Conservation (phyloP, 257 asterid genomes). For the Solanum virginianum region DNA sequence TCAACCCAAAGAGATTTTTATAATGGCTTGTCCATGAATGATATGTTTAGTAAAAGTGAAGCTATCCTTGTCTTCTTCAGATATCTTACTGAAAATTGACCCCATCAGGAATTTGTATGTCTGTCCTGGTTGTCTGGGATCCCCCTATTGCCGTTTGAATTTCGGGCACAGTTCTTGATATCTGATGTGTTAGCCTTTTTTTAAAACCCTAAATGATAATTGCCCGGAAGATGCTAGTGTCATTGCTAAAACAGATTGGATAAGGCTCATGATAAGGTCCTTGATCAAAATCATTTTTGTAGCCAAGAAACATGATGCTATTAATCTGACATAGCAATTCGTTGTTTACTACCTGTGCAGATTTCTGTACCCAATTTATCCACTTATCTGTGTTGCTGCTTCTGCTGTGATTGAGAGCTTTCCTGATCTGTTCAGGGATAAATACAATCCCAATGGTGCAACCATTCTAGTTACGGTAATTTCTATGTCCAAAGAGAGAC, state of each 20-base stretch:
- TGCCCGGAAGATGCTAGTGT: neutral
- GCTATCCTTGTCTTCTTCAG: neutral
- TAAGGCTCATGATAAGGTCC: neutral
- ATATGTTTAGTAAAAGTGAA: neutral
- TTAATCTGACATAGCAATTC: constrained; percentile 7
- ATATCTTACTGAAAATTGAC: neutral
- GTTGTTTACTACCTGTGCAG: constrained; percentile 32
- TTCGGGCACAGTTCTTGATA: neutral
- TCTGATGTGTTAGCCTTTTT: neutral
- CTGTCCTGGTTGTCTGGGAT: neutral
- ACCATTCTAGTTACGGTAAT: constrained; percentile 58
- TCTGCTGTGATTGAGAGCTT: constrained; percentile 92
- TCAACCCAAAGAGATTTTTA: neutral
- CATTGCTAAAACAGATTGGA: neutral
- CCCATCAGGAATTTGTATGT: neutral
- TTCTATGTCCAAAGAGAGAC: neutral
- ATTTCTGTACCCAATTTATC: constrained; percentile 95
- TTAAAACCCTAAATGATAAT: neutral
- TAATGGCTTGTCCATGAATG: neutral
- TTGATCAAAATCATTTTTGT: neutral
- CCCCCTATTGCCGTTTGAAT: neutral
- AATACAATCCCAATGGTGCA: constrained; percentile 39
- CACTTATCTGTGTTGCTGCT: constrained; percentile 97
- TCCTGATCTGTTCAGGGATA: constrained; percentile 79
- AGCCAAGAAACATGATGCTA: neutral